A percentile compares a stretch with the other conserved stretches of the same genome.
Evolutionary conservation across 2,329 filamentous ascomycete genomes (phyloP).

Genomic region (Pleomassaria siparia): DNA sequence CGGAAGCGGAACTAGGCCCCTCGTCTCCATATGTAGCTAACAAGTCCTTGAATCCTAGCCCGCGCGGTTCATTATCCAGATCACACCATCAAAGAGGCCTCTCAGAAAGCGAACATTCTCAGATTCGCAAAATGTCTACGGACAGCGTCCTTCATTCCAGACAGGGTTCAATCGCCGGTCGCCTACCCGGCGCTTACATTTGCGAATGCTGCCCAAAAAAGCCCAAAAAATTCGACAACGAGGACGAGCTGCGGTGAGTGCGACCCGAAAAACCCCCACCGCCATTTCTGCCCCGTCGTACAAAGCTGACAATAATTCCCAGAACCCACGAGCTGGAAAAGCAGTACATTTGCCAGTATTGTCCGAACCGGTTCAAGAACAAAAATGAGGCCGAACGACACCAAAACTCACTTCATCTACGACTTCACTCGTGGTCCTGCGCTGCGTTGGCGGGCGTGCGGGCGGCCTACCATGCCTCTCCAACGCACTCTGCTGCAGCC

Average conservation of each 20-base stretch:
- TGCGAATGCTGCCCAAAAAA: slow-evolving; percentile 98
- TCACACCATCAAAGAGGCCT: slow-evolving; percentile 45
- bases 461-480: slow-evolving; percentile 84
- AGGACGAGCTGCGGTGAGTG: slow-evolving; percentile 79
- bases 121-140: slow-evolving; percentile 51
- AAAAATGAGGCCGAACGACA: slow-evolving; percentile 98
- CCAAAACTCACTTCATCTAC: slow-evolving; percentile 90
- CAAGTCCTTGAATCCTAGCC: slow-evolving; percentile 46
- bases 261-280: slow-evolving; percentile 25
- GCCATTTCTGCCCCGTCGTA: slow-evolving; percentile 17
- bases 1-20: slow-evolving; percentile 56
- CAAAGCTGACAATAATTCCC: slow-evolving; percentile 23
- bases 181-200: slow-evolving; percentile 64
- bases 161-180: slow-evolving; percentile 50
- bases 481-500: slow-evolving; percentile 59
- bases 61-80: slow-evolving; percentile 43
- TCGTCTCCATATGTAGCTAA: slow-evolving; percentile 58
- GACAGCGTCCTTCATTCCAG: slow-evolving; percentile 50
- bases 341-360: slow-evolving; percentile 91
- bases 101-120: slow-evolving; percentile 44
- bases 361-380: slow-evolving; percentile 96
- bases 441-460: slow-evolving; percentile 74
- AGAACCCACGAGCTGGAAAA: slow-evolving; percentile 92
- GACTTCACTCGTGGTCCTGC: slow-evolving; percentile 95
- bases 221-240: slow-evolving; percentile 88